These are phyloP conservation scores for Emergomyces pasteurianus DNA, from an alignment of 2,329 filamentous ascomycete species.

Conservation along the genomic window DNA sequence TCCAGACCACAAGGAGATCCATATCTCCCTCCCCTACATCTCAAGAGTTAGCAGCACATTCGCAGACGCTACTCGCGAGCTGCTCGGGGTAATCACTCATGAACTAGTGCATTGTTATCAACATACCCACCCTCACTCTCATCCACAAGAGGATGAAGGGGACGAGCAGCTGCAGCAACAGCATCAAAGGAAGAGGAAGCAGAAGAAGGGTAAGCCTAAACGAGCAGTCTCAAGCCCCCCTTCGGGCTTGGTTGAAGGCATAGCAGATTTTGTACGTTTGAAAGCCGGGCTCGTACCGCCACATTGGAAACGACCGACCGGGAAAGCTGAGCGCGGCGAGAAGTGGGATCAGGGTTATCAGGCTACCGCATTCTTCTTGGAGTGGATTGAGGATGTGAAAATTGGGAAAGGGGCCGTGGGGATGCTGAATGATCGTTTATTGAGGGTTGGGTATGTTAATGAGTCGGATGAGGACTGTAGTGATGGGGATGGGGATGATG, in stretches of 20 bases:
- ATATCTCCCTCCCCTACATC: conserved; percentile 72
- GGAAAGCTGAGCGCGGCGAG: conserved; percentile 37
- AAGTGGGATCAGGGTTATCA: conserved; percentile 88
- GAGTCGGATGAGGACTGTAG: conserved; percentile 11
- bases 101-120: conserved; percentile 96
- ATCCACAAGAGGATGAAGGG: background rate
- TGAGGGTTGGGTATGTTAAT: conserved; percentile 25
- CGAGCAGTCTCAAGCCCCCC: conserved; percentile 31
- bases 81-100: conserved; percentile 74
- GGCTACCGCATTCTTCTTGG: conserved; percentile 79
- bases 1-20: conserved; percentile 81
- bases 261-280: conserved; percentile 86
- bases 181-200: background rate
- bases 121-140: conserved; percentile 47
- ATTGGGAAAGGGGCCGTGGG: conserved; percentile 55
- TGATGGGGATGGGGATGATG: conserved; percentile 1
- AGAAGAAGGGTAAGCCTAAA: background rate
- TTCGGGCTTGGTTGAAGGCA: conserved; percentile 74
- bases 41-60: conserved; percentile 15
- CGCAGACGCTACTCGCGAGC: conserved; percentile 41
- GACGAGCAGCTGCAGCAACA: background rate
- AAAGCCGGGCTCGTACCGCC: conserved; percentile 60
- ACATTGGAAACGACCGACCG: conserved; percentile 58
- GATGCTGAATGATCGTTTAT: conserved; percentile 32
- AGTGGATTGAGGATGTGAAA: conserved; percentile 67